Percentiles rank a stretch among this genome's conserved stretches.
These are phyloP conservation scores for Saccharomycopsis schoenii DNA, from an alignment of 805 yeast genomes.

Conservation along the genomic window DNA sequence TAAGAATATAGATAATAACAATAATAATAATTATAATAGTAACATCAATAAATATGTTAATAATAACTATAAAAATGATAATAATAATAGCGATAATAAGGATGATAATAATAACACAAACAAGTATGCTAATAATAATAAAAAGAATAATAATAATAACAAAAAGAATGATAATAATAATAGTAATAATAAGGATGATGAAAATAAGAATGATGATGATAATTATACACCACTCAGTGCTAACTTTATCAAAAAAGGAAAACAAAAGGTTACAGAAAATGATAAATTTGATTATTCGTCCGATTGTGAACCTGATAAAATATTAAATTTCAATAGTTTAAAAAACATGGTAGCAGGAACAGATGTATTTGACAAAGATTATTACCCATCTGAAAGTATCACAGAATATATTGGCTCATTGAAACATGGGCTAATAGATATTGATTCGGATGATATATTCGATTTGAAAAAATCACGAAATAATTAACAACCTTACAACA, in stretches of 20 bases:
- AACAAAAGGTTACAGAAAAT: not conserved
- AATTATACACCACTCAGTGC: not conserved
- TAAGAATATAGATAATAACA: no score
- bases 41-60: no score
- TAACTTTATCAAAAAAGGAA: not conserved
- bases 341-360: not conserved
- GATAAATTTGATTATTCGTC: not conserved
- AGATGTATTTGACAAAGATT: not conserved
- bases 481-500: not conserved
- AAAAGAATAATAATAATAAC: no score
- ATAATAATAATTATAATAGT: no score
- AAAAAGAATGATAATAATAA: not conserved
- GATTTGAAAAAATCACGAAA: not conserved
- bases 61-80: no score
- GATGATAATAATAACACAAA: no score
- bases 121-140: not conserved
- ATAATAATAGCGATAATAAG: no score
- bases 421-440: not conserved
- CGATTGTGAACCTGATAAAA: not conserved
- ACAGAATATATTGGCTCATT: not conserved
- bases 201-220: not conserved
- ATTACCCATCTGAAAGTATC: not conserved
- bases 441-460: not conserved
- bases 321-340: not conserved
- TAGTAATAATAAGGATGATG: not conserved